Conservation (phyloP, 768 basidiomycete species). For the Fomitopsis serialis region DNA sequence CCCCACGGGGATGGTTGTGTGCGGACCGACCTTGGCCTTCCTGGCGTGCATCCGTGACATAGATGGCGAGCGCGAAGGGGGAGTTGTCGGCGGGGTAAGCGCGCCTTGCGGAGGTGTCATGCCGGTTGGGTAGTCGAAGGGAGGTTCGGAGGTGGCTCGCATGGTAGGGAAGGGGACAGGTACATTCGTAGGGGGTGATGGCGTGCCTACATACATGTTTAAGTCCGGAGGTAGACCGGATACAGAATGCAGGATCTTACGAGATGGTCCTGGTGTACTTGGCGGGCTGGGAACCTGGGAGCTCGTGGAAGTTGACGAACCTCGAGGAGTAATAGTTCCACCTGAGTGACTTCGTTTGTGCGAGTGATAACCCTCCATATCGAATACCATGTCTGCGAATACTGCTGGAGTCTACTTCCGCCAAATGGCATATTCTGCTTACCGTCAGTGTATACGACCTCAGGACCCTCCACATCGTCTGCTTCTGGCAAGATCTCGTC, state of each 20-base stretch:
- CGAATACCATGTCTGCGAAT: conserved; percentile 65
- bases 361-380: conserved; percentile 78
- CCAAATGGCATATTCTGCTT: too few relatives aligned
- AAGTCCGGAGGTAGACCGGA: background rate
- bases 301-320: conserved; percentile 2
- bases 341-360: conserved; percentile 26
- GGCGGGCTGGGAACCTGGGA: conserved; percentile 10
- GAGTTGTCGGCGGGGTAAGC: conserved; percentile 1
- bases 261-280: conserved; percentile 21
- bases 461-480: conserved; percentile 27
- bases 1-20: conserved; percentile 9
- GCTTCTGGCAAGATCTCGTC: conserved; percentile 48
- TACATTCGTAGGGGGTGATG: conserved; percentile 18
- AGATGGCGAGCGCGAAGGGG: conserved; percentile 8
- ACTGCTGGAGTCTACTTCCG: background rate
- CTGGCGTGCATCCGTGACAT: conserved; percentile 13
- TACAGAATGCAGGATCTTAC: conserved; percentile 14
- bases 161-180: conserved; percentile 31
- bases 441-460: conserved; percentile 54
- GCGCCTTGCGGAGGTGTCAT: conserved; percentile 2
- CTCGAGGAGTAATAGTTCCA: conserved; percentile 15
- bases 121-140: conserved; percentile 37
- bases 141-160: conserved; percentile 60
- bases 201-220: background rate
- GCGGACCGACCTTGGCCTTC: conserved; percentile 4